These are phyloP conservation scores for Sordariomycetes sp. DNA, from an alignment of 2,329 filamentous ascomycete species.

Conservation along the genomic window DNA sequence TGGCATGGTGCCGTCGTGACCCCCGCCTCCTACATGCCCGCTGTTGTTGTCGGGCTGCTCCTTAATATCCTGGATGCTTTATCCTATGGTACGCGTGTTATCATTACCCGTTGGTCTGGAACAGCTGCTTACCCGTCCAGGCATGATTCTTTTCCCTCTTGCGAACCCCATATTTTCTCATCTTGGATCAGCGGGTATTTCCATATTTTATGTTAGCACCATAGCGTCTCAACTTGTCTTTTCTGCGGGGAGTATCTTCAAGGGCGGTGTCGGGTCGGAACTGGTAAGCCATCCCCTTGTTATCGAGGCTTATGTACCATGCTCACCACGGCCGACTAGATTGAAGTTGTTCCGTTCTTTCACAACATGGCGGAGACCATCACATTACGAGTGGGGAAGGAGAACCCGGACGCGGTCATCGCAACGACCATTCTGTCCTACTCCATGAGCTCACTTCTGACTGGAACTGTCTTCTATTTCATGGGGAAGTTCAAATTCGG, in stretches of 20 bases:
- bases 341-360: conserved; percentile 97
- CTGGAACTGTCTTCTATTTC: conserved; percentile 79
- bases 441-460: conserved; percentile 79
- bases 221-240: conserved; percentile 88
- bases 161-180: conserved; percentile 75
- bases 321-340: conserved; percentile 28
- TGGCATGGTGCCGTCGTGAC: conserved; percentile 51
- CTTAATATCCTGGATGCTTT: conserved; percentile 90
- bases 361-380: conserved; percentile 96
- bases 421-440: conserved; percentile 91
- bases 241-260: conserved; percentile 77
- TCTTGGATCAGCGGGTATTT: conserved; percentile 86
- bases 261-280: conserved; percentile 84
- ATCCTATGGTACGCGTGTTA: conserved; percentile 57
- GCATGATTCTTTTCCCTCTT: conserved; percentile 90
- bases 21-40: conserved; percentile 62
- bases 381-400: conserved; percentile 60
- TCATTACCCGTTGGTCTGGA: not conserved
- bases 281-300: conserved; percentile 40
- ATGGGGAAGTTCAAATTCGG: conserved; percentile 83
- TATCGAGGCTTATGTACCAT: not conserved
- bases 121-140: conserved; percentile 18
- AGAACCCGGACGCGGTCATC: conserved; percentile 73
- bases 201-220: conserved; percentile 97
- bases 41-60: conserved; percentile 76